Percentiles rank a stretch among this genome's conserved stretches.
Conservation (phyloP, 805 yeast species). For the Hanseniaspora thailandica region DNA sequence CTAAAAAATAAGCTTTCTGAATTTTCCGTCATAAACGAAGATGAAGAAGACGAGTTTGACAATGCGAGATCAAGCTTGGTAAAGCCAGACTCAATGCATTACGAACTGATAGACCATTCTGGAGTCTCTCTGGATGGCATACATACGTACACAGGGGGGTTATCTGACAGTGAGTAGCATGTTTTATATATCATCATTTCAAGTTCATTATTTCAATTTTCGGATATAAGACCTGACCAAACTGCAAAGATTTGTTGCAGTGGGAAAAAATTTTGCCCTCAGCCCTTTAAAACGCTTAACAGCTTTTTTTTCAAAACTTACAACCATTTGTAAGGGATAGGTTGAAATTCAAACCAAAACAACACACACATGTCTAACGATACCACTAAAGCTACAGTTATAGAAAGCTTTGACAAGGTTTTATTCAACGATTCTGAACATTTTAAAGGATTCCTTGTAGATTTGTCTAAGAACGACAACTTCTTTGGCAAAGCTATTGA, state of each 20-base stretch:
- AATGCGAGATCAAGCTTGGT: background rate
- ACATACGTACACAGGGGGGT: background rate
- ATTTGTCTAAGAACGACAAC: background rate
- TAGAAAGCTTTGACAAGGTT: constrained; percentile 3
- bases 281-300: background rate
- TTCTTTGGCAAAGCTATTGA: background rate
- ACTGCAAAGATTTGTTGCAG: no score
- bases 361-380: background rate
- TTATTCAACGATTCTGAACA: constrained; percentile 11
- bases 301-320: background rate
- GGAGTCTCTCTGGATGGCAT: constrained; percentile 9
- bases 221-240: background rate
- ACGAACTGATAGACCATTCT: constrained; percentile 10
- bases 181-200: background rate
- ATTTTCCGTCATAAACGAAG: constrained; percentile 11
- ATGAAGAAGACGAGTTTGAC: constrained; percentile 14
- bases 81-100: background rate
- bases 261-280: background rate
- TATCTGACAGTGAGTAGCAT: constrained; percentile 3
- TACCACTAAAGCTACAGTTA: constrained; percentile 2
- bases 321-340: background rate
- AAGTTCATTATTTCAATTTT: background rate
- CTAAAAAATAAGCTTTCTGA: constrained; percentile 11
- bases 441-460: constrained; percentile 7
- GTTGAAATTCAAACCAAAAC: background rate